Conservation (phyloP, 345 rosid genomes). For the Syzygium grande region DNA sequence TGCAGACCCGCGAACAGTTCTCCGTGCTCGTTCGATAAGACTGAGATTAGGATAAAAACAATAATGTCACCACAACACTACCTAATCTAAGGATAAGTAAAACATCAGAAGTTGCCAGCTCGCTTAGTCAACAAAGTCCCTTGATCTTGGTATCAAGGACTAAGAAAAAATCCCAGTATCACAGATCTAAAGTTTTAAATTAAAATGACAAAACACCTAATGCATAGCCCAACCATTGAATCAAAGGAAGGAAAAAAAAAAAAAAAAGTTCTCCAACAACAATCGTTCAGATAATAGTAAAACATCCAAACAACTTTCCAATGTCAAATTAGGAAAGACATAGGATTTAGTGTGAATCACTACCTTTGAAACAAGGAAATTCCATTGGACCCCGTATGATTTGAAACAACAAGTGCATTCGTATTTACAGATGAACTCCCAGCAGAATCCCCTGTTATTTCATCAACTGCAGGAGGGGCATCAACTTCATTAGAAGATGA, state of each 20-base stretch:
- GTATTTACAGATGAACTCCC: slow-evolving; percentile 27
- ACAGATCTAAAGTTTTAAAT: neutral
- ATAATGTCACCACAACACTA: neutral
- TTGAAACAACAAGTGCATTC: slow-evolving; percentile 36
- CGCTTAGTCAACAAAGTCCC: neutral
- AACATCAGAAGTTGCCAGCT: neutral
- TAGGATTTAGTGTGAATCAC: neutral
- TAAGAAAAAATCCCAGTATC: neutral
- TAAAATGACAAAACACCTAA: neutral
- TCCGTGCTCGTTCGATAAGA: slow-evolving; percentile 80
- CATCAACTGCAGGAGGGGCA: slow-evolving; percentile 14
- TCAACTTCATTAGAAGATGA: slow-evolving; percentile 38
- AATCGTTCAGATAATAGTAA: neutral
- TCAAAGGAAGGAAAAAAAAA: neutral
- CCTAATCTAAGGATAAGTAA: neutral
- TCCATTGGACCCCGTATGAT: slow-evolving; percentile 34
- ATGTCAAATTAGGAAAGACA: neutral
- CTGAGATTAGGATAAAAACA: slow-evolving; percentile 18
- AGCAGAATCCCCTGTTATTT: slow-evolving; percentile 18
- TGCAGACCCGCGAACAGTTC: slow-evolving; percentile 94
- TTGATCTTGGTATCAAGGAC: neutral
- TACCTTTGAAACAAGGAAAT: slow-evolving; percentile 83
- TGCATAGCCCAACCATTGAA: neutral
- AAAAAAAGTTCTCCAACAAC: neutral
- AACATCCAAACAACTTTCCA: neutral